Percentiles rank a stretch among this genome's conserved stretches.
These are phyloP conservation scores for Lithospermum erythrorhizon DNA, from an alignment of 257 asterid species.

Conservation along the genomic window DNA sequence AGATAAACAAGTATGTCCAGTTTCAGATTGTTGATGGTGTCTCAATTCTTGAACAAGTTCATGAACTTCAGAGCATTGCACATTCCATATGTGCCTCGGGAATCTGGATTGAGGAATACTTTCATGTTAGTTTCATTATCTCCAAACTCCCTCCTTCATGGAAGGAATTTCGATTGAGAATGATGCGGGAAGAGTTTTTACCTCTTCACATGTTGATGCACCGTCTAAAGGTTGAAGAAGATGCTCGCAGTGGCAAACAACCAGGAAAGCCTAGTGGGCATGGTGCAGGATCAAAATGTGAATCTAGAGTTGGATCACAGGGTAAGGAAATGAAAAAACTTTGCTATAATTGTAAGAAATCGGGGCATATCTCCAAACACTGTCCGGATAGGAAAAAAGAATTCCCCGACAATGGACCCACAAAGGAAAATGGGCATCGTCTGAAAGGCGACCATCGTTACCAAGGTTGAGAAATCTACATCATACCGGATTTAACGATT, in stretches of 20 bases:
- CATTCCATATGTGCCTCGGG: slow-evolving; percentile 44
- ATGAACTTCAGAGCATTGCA: slow-evolving; percentile 43
- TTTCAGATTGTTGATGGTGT: slow-evolving; percentile 56
- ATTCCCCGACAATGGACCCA: slow-evolving; percentile 13
- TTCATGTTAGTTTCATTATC: slow-evolving; percentile 42
- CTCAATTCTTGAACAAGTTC: slow-evolving; percentile 43
- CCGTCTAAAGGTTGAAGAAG: slow-evolving; percentile 48
- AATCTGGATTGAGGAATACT: slow-evolving; percentile 46
- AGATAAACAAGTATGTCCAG: slow-evolving; percentile 45
- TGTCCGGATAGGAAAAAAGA: slow-evolving; percentile 28
- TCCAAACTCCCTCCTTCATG: slow-evolving; percentile 73
- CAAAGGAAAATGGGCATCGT: slow-evolving; percentile 14
- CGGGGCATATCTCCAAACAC: slow-evolving; percentile 35
- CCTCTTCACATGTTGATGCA: slow-evolving; percentile 33
- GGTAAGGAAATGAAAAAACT: slow-evolving; percentile 23
- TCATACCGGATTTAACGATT: background rate
- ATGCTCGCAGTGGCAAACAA: slow-evolving; percentile 23
- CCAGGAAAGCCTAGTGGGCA: slow-evolving; percentile 11
- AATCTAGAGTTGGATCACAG: slow-evolving; percentile 13
- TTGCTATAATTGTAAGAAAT: slow-evolving; percentile 41
- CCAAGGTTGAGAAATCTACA: background rate
- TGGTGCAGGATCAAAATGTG: slow-evolving; percentile 13
- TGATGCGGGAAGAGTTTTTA: slow-evolving; percentile 42
- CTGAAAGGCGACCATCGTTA: background rate
- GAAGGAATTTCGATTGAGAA: slow-evolving; percentile 41